Conservation (phyloP, 176 grass and related monocot species). For the Chrysopogon serrulatus region DNA sequence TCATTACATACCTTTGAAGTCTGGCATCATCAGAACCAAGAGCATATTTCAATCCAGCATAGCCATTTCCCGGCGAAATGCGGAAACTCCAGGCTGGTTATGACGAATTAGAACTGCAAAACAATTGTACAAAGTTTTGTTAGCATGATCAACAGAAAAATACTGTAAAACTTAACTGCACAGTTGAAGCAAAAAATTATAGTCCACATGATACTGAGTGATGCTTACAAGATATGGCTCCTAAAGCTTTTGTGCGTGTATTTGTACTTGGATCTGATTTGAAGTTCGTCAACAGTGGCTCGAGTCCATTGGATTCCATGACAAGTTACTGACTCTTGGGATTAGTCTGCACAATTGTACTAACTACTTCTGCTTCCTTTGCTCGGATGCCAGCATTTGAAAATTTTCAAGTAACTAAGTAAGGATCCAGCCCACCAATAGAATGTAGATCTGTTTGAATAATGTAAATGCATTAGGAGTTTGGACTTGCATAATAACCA, state of each 20-base stretch:
- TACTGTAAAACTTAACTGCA: no score
- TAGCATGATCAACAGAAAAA: background rate
- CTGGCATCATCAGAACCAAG: constrained; percentile 69
- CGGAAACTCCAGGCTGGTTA: constrained; percentile 65
- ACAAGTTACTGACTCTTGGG: constrained; percentile 76
- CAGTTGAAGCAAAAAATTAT: no score
- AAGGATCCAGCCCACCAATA: constrained; percentile 83
- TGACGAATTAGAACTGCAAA: constrained; percentile 68
- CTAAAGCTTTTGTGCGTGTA: constrained; percentile 81
- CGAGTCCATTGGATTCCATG: constrained; percentile 73
- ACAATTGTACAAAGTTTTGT: no score
- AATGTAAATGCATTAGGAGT: background rate
- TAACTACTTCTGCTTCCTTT: constrained; percentile 86
- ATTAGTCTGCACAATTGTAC: constrained; percentile 86
- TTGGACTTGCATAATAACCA: background rate
- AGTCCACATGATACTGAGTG: no score
- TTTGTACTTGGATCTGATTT: constrained; percentile 52
- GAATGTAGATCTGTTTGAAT: constrained; percentile 65
- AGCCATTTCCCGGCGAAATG: constrained; percentile 83
- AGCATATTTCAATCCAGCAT: constrained; percentile 71
- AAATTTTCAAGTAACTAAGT: constrained; percentile 70
- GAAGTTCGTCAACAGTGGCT: constrained; percentile 81
- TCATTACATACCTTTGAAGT: constrained; percentile 63
- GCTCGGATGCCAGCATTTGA: constrained; percentile 73
- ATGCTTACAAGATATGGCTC: constrained; percentile 82